Evolutionary conservation across 148 eudicot genomes (phyloP).

Genomic region (Rhododendron henanense): DNA sequence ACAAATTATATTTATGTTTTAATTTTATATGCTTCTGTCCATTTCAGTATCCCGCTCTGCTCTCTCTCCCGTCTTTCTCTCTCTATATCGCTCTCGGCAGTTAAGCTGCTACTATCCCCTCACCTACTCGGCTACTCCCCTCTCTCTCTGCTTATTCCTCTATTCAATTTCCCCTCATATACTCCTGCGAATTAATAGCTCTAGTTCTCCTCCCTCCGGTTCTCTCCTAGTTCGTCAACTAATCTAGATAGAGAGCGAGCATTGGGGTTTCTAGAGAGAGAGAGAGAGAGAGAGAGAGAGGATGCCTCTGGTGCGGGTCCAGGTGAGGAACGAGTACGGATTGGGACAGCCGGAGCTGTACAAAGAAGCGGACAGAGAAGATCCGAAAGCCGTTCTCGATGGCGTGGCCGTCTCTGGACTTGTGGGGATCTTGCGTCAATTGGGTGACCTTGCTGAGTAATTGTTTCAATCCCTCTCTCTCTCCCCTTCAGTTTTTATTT

Average conservation of each 20-base stretch:
- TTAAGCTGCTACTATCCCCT: conserved; percentile 54
- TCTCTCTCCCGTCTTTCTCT: not conserved
- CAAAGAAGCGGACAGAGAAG: conserved; percentile 52
- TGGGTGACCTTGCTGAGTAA: conserved; percentile 95
- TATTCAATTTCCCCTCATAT: conserved; percentile 1
- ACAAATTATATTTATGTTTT: not conserved
- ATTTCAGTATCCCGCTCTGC: not conserved
- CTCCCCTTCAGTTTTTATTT: not conserved
- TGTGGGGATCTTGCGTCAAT: conserved; percentile 92
- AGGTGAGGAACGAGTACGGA: conserved; percentile 76
- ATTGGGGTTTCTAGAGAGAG: not conserved
- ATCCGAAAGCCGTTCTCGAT: conserved; percentile 78
- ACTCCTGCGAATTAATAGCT: not conserved
- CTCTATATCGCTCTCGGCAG: conserved; percentile 21
- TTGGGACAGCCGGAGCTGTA: conserved; percentile 71
- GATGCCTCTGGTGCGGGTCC: conserved; percentile 80
- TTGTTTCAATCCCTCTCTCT: conserved; percentile 5
- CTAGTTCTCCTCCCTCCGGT: not conserved
- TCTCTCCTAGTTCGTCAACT: not conserved
- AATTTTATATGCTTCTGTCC: not conserved
- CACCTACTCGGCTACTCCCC: conserved; percentile 34
- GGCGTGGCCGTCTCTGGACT: conserved; percentile 94
- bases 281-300: conserved; percentile 6
- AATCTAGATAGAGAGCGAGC: conserved; percentile 5
- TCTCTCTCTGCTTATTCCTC: conserved; percentile 14